Percentiles rank a stretch among this genome's conserved stretches.
These are phyloP conservation scores for Pyrus communis DNA, from an alignment of 306 rosid species.

Conservation along the genomic window DNA sequence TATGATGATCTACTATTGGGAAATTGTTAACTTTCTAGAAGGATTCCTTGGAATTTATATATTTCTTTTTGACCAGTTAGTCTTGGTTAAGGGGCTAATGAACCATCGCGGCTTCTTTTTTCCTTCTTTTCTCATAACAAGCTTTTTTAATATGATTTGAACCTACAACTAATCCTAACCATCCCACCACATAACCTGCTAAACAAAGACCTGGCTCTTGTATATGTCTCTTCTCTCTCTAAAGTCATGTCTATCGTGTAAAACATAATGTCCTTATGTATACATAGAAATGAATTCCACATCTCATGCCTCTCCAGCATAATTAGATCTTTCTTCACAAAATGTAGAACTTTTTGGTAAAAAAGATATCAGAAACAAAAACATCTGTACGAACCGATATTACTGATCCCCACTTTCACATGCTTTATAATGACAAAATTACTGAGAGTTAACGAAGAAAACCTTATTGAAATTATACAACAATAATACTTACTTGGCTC, in stretches of 20 bases:
- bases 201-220: not conserved
- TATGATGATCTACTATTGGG: not conserved
- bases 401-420: not conserved
- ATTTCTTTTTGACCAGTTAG: not conserved
- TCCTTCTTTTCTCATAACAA: not conserved
- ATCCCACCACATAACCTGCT: not conserved
- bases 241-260: not conserved
- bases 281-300: not conserved
- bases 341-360: not conserved
- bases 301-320: not conserved
- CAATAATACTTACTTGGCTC: constrained; percentile 80
- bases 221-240: not conserved
- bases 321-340: not conserved
- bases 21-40: not conserved
- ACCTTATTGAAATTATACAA: constrained; percentile 1
- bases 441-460: not conserved
- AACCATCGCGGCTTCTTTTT: not conserved
- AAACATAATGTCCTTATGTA: not conserved
- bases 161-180: not conserved
- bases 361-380: not conserved
- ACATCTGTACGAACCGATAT: not conserved
- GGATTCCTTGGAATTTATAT: not conserved
- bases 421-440: not conserved
- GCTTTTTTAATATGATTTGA: not conserved
- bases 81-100: not conserved